A percentile compares a stretch with the other conserved stretches of the same genome.
Evolutionary conservation across 75 land plant species (phyloP).

Genomic region (Selaginella moellendorffii): DNA sequence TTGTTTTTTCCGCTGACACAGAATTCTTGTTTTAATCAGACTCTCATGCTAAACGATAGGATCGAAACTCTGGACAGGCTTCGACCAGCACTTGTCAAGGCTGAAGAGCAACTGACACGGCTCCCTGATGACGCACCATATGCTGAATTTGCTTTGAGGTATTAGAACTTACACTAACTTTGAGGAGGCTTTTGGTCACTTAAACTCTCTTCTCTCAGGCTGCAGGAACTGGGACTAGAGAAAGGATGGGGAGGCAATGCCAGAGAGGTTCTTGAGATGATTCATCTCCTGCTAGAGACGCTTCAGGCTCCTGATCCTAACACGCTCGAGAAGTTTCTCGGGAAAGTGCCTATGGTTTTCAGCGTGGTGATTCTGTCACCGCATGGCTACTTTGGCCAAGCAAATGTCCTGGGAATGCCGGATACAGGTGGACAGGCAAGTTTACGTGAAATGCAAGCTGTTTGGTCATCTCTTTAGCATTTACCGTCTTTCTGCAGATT

Average conservation of each 20-base stretch:
- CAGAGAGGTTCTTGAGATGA: slow-evolving; percentile 49
- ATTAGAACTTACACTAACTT: neutral
- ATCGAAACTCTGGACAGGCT: slow-evolving; percentile 45
- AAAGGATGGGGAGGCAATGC: slow-evolving; percentile 88
- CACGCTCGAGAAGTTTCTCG: slow-evolving; percentile 50
- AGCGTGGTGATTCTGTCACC: slow-evolving; percentile 83
- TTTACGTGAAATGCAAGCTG: too few relatives aligned
- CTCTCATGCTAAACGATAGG: slow-evolving; percentile 60
- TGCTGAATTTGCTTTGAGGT: slow-evolving; percentile 51
- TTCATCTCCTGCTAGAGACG: slow-evolving; percentile 45
- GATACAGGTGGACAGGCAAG: slow-evolving; percentile 97
- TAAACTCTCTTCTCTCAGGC: too few relatives aligned
- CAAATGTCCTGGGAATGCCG: slow-evolving; percentile 91
- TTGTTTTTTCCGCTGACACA: too few relatives aligned
- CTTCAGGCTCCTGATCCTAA: slow-evolving; percentile 82
- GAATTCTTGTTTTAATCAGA: slow-evolving; percentile 34
- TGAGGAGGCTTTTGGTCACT: too few relatives aligned
- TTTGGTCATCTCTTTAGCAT: neutral
- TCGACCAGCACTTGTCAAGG: slow-evolving; percentile 41
- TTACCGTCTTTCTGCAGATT: slow-evolving; percentile 26
- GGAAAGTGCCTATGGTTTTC: slow-evolving; percentile 57
- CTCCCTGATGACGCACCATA: slow-evolving; percentile 45
- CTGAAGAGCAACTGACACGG: slow-evolving; percentile 37
- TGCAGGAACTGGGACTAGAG: slow-evolving; percentile 74
- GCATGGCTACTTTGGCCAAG: slow-evolving; percentile 96